phyloP scores from a whole-genome alignment of 2,329 filamentous ascomycete species.

The Paecilomyces niveus region DNA sequence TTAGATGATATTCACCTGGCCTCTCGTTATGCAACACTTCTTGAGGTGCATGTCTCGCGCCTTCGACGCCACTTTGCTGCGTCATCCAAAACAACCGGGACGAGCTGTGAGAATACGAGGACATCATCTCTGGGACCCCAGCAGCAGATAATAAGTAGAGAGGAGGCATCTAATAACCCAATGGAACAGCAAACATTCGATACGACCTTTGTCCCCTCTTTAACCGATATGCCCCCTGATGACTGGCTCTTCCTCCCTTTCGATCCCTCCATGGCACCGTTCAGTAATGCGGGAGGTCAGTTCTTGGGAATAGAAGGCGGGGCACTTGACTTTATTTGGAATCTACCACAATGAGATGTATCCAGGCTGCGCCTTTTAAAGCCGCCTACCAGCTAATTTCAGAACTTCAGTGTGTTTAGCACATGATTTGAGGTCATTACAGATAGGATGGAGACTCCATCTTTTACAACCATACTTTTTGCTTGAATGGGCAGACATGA shows the following conservation, averaged over 20 bases:
- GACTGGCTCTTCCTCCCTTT: conserved; percentile 39
- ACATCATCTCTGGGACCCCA: conserved; percentile 7
- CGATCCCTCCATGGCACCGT: conserved; percentile 38
- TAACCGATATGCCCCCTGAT: conserved; percentile 26
- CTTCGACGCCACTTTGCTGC: conserved; percentile 31
- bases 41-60: conserved; percentile 40
- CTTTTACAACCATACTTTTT: too few species aligned
- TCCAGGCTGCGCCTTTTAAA: neutral
- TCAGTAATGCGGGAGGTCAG: conserved; percentile 30
- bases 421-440: too few species aligned
- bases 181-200: neutral
- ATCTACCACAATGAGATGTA: conserved; percentile 27
- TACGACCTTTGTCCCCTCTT: conserved; percentile 1
- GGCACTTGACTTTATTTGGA: conserved; percentile 38
- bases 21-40: conserved; percentile 43
- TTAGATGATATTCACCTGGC: conserved; percentile 48
- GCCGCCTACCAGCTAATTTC: neutral
- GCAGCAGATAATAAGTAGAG: neutral
- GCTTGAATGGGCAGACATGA: too few species aligned
- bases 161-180: neutral
- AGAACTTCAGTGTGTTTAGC: too few species aligned
- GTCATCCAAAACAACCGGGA: conserved; percentile 9
- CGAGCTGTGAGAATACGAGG: conserved; percentile 6
- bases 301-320: conserved; percentile 34
- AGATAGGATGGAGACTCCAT: too few species aligned